phyloP scores from a whole-genome alignment of 768 basidiomycete species.

The Russula earlei region DNA sequence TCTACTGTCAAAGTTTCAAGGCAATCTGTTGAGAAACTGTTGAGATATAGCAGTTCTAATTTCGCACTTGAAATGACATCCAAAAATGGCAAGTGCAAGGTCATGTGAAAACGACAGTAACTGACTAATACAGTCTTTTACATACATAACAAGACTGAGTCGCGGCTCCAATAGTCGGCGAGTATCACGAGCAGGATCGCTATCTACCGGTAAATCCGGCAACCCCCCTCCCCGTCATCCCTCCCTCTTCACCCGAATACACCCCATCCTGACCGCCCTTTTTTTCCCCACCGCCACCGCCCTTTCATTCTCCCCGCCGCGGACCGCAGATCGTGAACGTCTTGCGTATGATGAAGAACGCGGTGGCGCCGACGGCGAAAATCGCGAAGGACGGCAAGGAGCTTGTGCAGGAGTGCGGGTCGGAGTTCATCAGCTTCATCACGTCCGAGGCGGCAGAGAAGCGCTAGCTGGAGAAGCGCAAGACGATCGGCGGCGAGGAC shows the following conservation, averaged over 20 bases:
- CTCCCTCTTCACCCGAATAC: neutral
- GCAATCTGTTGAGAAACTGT: no score
- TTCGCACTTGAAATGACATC: no score
- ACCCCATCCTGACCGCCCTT: neutral
- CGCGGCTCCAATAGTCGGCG: no score
- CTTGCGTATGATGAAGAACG: constrained; percentile 92
- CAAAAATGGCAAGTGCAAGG: no score
- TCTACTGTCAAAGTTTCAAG: no score
- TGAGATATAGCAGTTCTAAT: no score
- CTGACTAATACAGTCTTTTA: no score
- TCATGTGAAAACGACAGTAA: no score
- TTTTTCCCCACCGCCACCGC: neutral
- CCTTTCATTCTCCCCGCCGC: neutral
- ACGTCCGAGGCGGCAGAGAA: constrained; percentile 95
- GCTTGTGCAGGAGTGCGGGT: constrained; percentile 96
- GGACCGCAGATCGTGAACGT: constrained; percentile 89
- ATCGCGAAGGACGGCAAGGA: constrained; percentile 98
- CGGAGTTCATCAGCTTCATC: constrained; percentile 97
- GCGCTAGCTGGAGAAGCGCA: constrained; percentile 89
- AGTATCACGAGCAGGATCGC: constrained; percentile 91
- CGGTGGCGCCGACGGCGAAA: constrained; percentile 85
- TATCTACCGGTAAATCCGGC: constrained; percentile 70
- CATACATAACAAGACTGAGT: no score
- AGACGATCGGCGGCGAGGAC: constrained; percentile 97
- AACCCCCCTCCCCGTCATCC: neutral